Evolutionary conservation across 768 basidiomycete species (phyloP).

Genomic region (Boletus vermiculosoides): DNA sequence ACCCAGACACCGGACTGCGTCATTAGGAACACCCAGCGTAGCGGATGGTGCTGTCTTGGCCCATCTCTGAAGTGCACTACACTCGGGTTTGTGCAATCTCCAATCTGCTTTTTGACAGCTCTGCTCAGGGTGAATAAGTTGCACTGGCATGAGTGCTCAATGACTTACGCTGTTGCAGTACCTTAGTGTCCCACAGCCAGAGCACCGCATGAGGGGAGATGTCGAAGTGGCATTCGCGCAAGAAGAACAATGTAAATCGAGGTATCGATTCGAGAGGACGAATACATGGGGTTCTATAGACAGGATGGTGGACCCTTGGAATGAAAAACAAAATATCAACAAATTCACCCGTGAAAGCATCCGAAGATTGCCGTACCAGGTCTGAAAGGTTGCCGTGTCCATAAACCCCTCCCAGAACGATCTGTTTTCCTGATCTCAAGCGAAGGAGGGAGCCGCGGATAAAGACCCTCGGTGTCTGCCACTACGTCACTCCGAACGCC

Average conservation of each 20-base stretch:
- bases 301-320: conserved; percentile 59
- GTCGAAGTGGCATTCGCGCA: conserved; percentile 49
- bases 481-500: background rate
- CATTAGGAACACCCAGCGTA: conserved; percentile 57
- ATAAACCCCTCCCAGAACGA: conserved; percentile 47
- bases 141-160: background rate
- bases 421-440: conserved; percentile 40
- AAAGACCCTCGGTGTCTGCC: conserved; percentile 13
- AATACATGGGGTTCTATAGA: conserved; percentile 56
- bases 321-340: background rate
- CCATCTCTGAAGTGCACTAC: conserved; percentile 64
- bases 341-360: background rate
- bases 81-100: conserved; percentile 76
- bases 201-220: conserved; percentile 62
- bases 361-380: conserved; percentile 35
- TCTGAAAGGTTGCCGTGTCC: conserved; percentile 35
- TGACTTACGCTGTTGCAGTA: conserved; percentile 74
- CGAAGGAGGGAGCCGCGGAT: conserved; percentile 37
- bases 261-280: conserved; percentile 60
- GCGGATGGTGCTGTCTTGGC: conserved; percentile 46
- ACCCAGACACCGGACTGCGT: conserved; percentile 77
- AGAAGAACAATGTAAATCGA: conserved; percentile 65
- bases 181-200: conserved; percentile 61
- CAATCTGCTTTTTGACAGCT: conserved; percentile 80
- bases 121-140: conserved; percentile 5